Evolutionary conservation across 768 basidiomycete species (phyloP), one percentile per base, ranked within the genome.

Genomic region (Lactarius akahatsu): DNA sequence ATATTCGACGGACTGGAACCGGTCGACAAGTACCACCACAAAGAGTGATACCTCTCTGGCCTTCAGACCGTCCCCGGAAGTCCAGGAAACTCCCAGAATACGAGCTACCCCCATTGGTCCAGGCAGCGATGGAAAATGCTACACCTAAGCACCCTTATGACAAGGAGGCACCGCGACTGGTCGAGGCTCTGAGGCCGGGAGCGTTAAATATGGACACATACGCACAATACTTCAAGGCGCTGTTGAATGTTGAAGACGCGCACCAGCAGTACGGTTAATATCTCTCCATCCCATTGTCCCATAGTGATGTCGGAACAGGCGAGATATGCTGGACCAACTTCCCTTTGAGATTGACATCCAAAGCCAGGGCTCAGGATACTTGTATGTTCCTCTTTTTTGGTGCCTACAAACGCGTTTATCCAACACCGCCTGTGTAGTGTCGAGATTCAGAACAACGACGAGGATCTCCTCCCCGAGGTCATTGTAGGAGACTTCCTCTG

Each of bases 221-320:
- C 26, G 15, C 50, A n/a, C 32, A 63, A 34, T 63, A 43, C 40
- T 67, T 63, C 52, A 45, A 59, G n/a, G 61, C 62, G 3, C 32
- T 67, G 40, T 36, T 70, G 9, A 63, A 62, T 23, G 36, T 70
- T 6, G 59, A 68, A 56, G 75, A 76, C 45, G 78, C 79, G 16
- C 78, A 80, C 15, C 85, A 87, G 7, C 85, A 87, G 73, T 70
- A 76, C 32, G 81, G 86, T 5, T 72, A 75, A 32, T 72, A 9
- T 40, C 20, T 2, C n/a, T 15, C 54, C 9, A 13, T 13, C 28
- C 20, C 18, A 6, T 47, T n/a, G 26, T n/a, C 50, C 38, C 23
- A 77, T 47, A 72, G 73, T 20, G 70, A 80, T 57, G 80, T 87
- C 50, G 16, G 20, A 20, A 20, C 6, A 67, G 66, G 52, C 41